Conservation (phyloP, 331 rosid genomes). For the Malus hybrid region DNA sequence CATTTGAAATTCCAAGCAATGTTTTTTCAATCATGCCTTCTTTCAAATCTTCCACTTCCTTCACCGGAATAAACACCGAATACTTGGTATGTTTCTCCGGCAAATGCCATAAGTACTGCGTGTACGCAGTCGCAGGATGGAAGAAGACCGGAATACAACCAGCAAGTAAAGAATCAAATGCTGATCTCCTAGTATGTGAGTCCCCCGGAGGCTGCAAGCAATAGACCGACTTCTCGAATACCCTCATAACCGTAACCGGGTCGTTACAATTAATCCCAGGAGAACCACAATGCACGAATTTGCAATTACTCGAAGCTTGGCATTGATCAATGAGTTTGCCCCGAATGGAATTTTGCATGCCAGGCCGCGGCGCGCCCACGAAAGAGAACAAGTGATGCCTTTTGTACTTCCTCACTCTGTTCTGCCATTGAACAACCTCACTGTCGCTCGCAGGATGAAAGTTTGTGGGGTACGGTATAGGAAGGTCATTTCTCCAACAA, state of each 20-base stretch:
- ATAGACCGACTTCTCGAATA: slow-evolving; percentile 44
- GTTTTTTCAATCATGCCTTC: slow-evolving; percentile 37
- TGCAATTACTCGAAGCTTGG: slow-evolving; percentile 30
- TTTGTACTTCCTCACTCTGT: slow-evolving; percentile 22
- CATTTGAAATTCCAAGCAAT: slow-evolving; percentile 34
- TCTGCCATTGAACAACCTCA: slow-evolving; percentile 49
- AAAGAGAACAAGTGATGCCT: slow-evolving; percentile 50
- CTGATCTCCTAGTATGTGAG: slow-evolving; percentile 72
- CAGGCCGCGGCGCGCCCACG: slow-evolving; percentile 73
- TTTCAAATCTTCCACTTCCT: slow-evolving; percentile 41
- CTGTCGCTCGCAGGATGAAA: slow-evolving; percentile 47
- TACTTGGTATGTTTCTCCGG: slow-evolving; percentile 44
- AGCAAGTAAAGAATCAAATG: slow-evolving; percentile 64
- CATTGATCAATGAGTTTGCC: slow-evolving; percentile 54
- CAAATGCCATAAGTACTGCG: slow-evolving; percentile 61
- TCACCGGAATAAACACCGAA: slow-evolving; percentile 66
- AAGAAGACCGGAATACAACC: slow-evolving; percentile 85
- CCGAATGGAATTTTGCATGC: slow-evolving; percentile 36
- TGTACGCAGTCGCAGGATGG: slow-evolving; percentile 71
- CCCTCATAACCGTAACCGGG: slow-evolving; percentile 44
- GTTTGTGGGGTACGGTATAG: slow-evolving; percentile 76
- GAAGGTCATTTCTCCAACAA: slow-evolving; percentile 71
- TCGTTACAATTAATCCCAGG: slow-evolving; percentile 45
- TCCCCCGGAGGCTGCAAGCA: slow-evolving; percentile 83
- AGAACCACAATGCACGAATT: slow-evolving; percentile 52